Evolutionary conservation across 345 rosid genomes (phyloP).

Genomic region (Raphanus raphanistrum): DNA sequence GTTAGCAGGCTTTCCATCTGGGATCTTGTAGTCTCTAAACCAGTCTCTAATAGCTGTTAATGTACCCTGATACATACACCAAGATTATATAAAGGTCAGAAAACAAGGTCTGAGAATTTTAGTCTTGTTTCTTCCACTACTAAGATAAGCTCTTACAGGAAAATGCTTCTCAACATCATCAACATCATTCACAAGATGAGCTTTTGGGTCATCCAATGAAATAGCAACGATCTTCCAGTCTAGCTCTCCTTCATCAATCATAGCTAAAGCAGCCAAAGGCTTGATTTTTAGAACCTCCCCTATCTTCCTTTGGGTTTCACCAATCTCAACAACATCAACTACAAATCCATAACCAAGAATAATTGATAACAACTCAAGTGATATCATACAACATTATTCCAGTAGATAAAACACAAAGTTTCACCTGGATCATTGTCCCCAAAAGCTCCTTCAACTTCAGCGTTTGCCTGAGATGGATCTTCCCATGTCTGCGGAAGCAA

Average conservation of each 20-base stretch:
- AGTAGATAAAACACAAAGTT: background rate
- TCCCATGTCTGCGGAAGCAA: slow-evolving; percentile 99
- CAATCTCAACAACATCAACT: slow-evolving; percentile 98
- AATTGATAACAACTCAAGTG: background rate
- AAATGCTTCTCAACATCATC: slow-evolving; percentile 93
- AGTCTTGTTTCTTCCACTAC: slow-evolving; percentile 17
- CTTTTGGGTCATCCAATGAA: slow-evolving; percentile 91
- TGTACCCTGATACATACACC: slow-evolving; percentile 60
- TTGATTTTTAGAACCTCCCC: slow-evolving; percentile 81
- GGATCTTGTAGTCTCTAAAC: slow-evolving; percentile 97
- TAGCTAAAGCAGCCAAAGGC: slow-evolving; percentile 88
- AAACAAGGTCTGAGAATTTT: background rate
- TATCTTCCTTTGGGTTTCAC: slow-evolving; percentile 62
- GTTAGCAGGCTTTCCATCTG: slow-evolving; percentile 98
- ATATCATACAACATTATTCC: background rate
- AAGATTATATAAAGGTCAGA: background rate
- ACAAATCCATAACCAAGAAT: slow-evolving; percentile 5
- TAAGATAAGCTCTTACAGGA: slow-evolving; percentile 49
- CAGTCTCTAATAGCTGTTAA: slow-evolving; percentile 86
- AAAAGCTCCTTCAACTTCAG: slow-evolving; percentile 85
- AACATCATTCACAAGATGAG: slow-evolving; percentile 86
- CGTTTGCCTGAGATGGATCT: slow-evolving; percentile 79
- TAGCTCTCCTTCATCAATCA: slow-evolving; percentile 99
- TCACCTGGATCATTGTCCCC: slow-evolving; percentile 95
- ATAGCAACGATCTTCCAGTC: slow-evolving; percentile 97